Evolutionary conservation across 331 rosid species (phyloP), one percentile per base, ranked within the genome.

Genomic region (Cucumis variabilis): DNA sequence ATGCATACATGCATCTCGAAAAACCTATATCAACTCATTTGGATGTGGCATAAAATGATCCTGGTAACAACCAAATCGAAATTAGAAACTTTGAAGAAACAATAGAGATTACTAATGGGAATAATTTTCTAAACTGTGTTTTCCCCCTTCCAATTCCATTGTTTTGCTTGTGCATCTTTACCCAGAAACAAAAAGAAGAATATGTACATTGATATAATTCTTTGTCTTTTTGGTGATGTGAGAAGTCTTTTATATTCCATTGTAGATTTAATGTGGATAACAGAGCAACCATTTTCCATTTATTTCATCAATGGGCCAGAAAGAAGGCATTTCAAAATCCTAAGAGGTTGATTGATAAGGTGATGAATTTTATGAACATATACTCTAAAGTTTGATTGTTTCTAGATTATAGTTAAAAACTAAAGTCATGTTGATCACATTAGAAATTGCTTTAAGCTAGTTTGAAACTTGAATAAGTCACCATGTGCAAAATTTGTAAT

Each of bases 261-360:
- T 86, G 65, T 88, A 97, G 99, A 91, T 97, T 97, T 85, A n/a
- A 85, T 85, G 96, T 94, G 25, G 97, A 97, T 55, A 94, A 94
- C 37, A 94, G 98, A 91, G 92, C 97, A 86, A 85, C 91, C 86
- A 89, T 97, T 86, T 95, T 98, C 60, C 97, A 95, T 55, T 71
- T 97, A 89, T 97, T 97, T 88, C 96, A 94, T 89, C 94, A 95
- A 83, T 95, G 99, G 98, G 98, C 99, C 79, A 97, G 93, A 90
- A 97, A 93, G 91, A 93, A 92, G 93, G 99, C 98, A 87, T 97
- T 97, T 93, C 97, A 97, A 90, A 94, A 95, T 89, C 98, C 97
- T 37, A 94, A 93, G 92, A 94, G 98, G 93, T 89, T 97, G 90
- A 94, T 97, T 90, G 95, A 93, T 91, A 97, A 97, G 99, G 99